A percentile compares a stretch with the other conserved stretches of the same genome.
phyloP scores from a whole-genome alignment of 2,329 filamentous ascomycete species.

The Exophiala sp. region DNA sequence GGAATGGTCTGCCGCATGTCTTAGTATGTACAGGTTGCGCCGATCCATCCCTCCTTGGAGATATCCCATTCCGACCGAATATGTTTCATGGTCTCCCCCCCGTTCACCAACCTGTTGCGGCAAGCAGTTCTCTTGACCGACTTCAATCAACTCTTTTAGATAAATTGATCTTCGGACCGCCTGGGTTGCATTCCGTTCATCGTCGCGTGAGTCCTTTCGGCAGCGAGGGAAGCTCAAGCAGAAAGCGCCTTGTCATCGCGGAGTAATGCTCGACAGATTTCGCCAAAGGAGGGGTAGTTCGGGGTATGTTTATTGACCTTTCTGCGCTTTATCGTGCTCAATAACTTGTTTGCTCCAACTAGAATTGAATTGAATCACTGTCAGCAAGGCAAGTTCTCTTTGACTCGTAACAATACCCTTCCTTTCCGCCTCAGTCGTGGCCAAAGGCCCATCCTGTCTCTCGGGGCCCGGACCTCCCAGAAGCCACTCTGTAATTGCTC shows the following conservation, averaged over 20 bases:
- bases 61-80: not conserved
- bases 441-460: no score
- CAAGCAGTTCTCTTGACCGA: not conserved
- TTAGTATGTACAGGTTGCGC: not conserved
- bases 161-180: no score
- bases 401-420: no score
- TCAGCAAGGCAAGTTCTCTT: conserved; percentile 23
- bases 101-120: no score
- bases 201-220: no score
- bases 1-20: not conserved
- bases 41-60: not conserved
- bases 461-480: no score
- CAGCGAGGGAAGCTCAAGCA: no score
- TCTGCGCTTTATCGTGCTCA: conserved; percentile 57
- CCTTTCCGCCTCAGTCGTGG: conserved; percentile 4
- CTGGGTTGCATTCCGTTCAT: no score
- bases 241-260: no score
- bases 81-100: not conserved
- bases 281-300: not conserved
- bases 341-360: conserved; percentile 68
- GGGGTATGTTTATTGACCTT: conserved; percentile 26
- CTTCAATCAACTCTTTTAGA: not conserved
- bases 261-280: not conserved
- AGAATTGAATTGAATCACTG: conserved; percentile 11
- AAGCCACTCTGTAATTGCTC: no score